Conservation (phyloP, 305 asterid species). For the Petunia hybrid region DNA sequence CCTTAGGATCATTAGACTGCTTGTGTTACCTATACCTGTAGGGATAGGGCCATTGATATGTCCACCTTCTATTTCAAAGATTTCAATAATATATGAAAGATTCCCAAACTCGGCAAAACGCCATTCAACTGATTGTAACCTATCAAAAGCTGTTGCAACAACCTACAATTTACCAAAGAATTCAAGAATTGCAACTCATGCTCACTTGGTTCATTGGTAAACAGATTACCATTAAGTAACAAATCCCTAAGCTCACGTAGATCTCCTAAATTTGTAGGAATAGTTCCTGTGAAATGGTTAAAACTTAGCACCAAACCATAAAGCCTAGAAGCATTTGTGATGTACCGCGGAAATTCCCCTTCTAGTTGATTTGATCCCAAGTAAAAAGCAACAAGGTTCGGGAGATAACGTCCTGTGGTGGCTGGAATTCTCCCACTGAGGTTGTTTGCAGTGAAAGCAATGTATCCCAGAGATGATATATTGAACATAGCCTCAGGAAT, state of each 20-base stretch:
- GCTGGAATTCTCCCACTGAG: conserved; percentile 48
- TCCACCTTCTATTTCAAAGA: conserved; percentile 28
- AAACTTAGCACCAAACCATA: conserved; percentile 25
- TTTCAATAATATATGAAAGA: conserved; percentile 24
- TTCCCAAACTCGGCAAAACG: conserved; percentile 33
- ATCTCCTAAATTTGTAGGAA: conserved; percentile 37
- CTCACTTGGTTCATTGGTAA: conserved; percentile 30
- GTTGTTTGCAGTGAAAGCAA: not conserved
- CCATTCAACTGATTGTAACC: conserved; percentile 34
- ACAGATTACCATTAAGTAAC: conserved; percentile 28
- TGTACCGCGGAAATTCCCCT: conserved; percentile 44
- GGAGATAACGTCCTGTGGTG: conserved; percentile 35
- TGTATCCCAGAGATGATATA: too few relatives aligned
- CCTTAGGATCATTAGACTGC: not conserved
- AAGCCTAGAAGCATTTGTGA: conserved; percentile 50
- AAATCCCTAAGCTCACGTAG: conserved; percentile 26
- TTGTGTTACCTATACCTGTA: conserved; percentile 26
- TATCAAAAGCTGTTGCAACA: conserved; percentile 25
- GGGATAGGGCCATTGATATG: conserved; percentile 36
- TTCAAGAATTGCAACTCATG: conserved; percentile 35
- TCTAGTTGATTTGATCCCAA: conserved; percentile 40
- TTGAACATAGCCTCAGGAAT: too few relatives aligned
- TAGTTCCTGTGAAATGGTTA: conserved; percentile 40
- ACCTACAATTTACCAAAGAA: conserved; percentile 39
- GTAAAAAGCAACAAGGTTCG: conserved; percentile 37